Base-by-base conservation (phyloP, 371 early-diverging fungal genomes). In the Homolaphlyctis polyrhiza region DNA sequence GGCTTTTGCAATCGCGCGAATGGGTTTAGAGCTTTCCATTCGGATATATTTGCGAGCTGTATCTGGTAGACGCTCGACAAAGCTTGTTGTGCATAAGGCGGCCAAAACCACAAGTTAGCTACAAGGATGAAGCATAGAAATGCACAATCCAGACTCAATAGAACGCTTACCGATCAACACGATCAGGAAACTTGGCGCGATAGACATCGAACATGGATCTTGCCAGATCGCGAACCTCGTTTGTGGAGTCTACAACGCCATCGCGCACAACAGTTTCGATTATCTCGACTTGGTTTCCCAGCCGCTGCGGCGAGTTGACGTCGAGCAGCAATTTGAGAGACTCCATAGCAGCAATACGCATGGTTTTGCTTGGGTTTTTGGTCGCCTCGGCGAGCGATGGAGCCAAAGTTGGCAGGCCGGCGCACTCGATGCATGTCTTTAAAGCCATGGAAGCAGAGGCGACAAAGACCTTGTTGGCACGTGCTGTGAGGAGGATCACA, bases 401-500 rank as follows among this genome's bases (percentile, higher is more conserved):
- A 18, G 74, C 50, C 32, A 65, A n/a, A 23, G 48, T 28, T 2
- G 65, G 48, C 11, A 67, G 50, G 2, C 69, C 63, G 1, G 65
- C 52, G 28, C 55, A 8, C 30, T 66, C 66, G 57, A 77, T 67
- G 35, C 70, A 36, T 11, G 45, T 48, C 55, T 61, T 66, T 28
- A 79, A 47, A 11, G 80, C 65, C 2, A 59, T 4, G 16, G 23
- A 25, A 33, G 72, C 70, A 43, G 68, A 54, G 28, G 23, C 28
- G 3, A 75, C 69, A 57, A 67, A 68, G 43, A 79, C 71, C 48
- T 66, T 61, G 71, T 77, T 77, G 45, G 77, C 72, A 16, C 76
- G 61, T 1, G 66, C 57, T 28, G 72, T 68, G 30, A 77, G 66
- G 25, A 57, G 59, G 36, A 79, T 18, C 1, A 79, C 58, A 2